Conservation (phyloP, 371 early-diverging fungal genomes). For the Rhizopus stolonifer region DNA sequence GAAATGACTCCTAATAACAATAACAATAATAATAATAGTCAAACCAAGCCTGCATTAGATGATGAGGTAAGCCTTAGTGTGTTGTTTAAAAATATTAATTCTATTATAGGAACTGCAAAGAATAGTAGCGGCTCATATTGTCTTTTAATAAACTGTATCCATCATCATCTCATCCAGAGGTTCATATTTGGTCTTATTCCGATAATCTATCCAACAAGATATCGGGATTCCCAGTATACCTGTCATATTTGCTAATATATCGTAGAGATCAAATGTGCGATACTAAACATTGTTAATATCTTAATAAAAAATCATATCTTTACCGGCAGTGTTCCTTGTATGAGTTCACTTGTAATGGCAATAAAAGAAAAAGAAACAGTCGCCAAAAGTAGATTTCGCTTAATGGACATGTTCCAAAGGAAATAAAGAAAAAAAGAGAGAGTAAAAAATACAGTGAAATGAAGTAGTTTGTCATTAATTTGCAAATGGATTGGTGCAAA, state of each 20-base stretch:
- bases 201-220: not conserved
- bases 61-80: conserved; percentile 47
- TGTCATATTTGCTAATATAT: conserved; percentile 45
- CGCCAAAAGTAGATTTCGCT: conserved; percentile 38
- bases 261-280: conserved; percentile 46
- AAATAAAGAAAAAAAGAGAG: conserved; percentile 39
- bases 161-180: not conserved
- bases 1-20: not conserved
- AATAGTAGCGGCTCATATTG: conserved; percentile 48
- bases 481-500: conserved; percentile 44
- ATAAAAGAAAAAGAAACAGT: conserved; percentile 17
- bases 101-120: conserved; percentile 41
- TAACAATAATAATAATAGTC: conserved; percentile 10
- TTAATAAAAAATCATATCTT: too few relatives aligned
- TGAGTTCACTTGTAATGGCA: conserved; percentile 42
- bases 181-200: not conserved
- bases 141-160: conserved; percentile 31
- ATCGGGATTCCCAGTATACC: not conserved
- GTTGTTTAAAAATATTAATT: not conserved
- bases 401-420: conserved; percentile 44
- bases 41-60: conserved; percentile 25
- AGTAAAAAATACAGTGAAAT: conserved; percentile 36
- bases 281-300: conserved; percentile 40
- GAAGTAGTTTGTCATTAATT: conserved; percentile 47
- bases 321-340: conserved; percentile 51